Base-by-base conservation (phyloP, 306 rosid genomes). In the Chamaecrista fasciculata region DNA sequence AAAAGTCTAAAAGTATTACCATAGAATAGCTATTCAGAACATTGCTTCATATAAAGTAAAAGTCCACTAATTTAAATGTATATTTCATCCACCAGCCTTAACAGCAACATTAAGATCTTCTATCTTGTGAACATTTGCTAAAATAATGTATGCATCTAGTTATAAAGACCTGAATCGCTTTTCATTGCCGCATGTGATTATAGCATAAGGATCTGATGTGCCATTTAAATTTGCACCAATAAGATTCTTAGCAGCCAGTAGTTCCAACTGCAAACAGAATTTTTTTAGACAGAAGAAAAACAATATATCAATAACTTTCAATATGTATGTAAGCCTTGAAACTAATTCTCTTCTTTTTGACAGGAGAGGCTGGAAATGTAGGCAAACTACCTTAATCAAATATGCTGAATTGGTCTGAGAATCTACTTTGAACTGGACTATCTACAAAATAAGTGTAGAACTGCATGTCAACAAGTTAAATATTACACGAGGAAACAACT, bases 191-290 rank as follows among this genome's bases (percentile, higher is more conserved):
- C 99, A 94, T 8, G 90, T 94, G 72, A 94, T 94, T 73, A 94
- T 86, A 62, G 82, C 97, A 82, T 94, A 94, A 24, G 99, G 99
- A 83, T 94, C 99, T 2, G 99, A 90, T 4, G 96, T 91, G 75
- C 99, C 99, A 85, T 94, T 94, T 70, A 94, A 78, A 81, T 94
- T 94, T 58, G 99, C 99, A 77, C 92, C 96, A 46, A 91, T 67
- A 19, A 94, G 89, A 76, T 90, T 94, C 81, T 94, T 94, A 47
- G 99, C 99, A 62, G 99, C 99, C 89, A 94, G 80, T 61, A 94
- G 79, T 81, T 94, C 97, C 84, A 94, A 62, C 99, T 94, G 87
- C 77, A 88, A 65, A 79, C 33, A 75, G 8, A 71, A 71, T 70
- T 29, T 10, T 24, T 14, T 73, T 62, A 55, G 52, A 31, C 53